Conservation (phyloP, 768 basidiomycete species). For the Russula sp. region DNA sequence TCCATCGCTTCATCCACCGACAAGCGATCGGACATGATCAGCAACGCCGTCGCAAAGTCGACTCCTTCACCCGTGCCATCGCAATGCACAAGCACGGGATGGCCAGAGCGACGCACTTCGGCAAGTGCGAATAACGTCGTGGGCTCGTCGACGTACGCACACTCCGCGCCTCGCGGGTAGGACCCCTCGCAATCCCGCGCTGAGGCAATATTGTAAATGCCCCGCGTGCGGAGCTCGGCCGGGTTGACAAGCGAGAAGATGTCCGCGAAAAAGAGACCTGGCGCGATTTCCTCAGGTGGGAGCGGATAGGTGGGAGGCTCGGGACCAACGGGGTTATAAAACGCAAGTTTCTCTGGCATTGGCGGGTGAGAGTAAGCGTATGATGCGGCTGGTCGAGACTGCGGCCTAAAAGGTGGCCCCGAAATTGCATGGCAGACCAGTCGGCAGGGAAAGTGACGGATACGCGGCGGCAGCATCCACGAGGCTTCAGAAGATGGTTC, state of each 20-base stretch:
- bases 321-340: slow-evolving; percentile 4
- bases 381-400: background rate
- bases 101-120: slow-evolving; percentile 14
- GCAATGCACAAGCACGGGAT: slow-evolving; percentile 18
- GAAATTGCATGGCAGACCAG: background rate
- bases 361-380: background rate
- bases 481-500: too few species aligned
- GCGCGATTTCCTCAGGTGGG: slow-evolving; percentile 14
- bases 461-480: too few species aligned
- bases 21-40: slow-evolving; percentile 16
- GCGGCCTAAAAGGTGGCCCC: background rate
- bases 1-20: slow-evolving; percentile 12
- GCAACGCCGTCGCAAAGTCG: slow-evolving; percentile 13
- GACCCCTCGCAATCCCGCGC: slow-evolving; percentile 15
- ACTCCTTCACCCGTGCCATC: slow-evolving; percentile 19
- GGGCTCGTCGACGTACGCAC: slow-evolving; percentile 18
- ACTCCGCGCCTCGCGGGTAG: slow-evolving; percentile 16
- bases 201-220: slow-evolving; percentile 16
- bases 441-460: background rate
- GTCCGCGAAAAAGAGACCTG: slow-evolving; percentile 17
- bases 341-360: slow-evolving; percentile 10
- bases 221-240: background rate
- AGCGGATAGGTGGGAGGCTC: slow-evolving; percentile 17
- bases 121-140: slow-evolving; percentile 17
- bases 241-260: slow-evolving; percentile 19